Evolutionary conservation across 192 early-diverging fungal genomes (phyloP).

Genomic region (Borealophlyctis nickersoniae): DNA sequence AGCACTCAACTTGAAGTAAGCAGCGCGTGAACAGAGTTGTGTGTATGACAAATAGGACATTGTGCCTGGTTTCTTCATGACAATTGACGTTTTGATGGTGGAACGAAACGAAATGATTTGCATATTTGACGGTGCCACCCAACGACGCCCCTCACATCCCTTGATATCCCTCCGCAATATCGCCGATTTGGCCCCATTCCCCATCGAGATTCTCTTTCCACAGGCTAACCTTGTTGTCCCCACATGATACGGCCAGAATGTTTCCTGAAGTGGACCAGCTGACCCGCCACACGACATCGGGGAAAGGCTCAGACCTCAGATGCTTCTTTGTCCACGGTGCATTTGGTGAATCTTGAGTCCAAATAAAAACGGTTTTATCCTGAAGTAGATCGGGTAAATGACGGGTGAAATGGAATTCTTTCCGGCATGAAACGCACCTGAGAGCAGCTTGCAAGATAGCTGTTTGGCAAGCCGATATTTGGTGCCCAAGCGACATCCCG

Average conservation of each 20-base stretch:
- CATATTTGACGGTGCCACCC: no score
- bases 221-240: constrained; percentile 93
- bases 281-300: constrained; percentile 97
- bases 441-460: constrained; percentile 88
- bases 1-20: no score
- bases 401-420: constrained; percentile 12
- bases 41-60: no score
- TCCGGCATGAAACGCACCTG: constrained; percentile 50
- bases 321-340: constrained; percentile 71
- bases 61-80: no score
- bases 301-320: constrained; percentile 74
- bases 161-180: background rate
- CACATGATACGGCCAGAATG: constrained; percentile 92
- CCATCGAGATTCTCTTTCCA: constrained; percentile 95
- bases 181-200: constrained; percentile 84
- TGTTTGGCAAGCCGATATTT: constrained; percentile 85
- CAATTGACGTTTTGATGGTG: no score
- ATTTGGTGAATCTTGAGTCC: constrained; percentile 77
- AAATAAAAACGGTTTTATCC: constrained; percentile 95
- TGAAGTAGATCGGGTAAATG: constrained; percentile 14
- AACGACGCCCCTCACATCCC: no score
- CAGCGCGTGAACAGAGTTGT: no score
- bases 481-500: constrained; percentile 97
- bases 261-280: constrained; percentile 96
- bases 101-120: no score